A percentile compares a stretch with the other conserved stretches of the same genome.
Evolutionary conservation across 2,329 filamentous ascomycete genomes (phyloP).

Genomic region (Aureobasidium sp.): DNA sequence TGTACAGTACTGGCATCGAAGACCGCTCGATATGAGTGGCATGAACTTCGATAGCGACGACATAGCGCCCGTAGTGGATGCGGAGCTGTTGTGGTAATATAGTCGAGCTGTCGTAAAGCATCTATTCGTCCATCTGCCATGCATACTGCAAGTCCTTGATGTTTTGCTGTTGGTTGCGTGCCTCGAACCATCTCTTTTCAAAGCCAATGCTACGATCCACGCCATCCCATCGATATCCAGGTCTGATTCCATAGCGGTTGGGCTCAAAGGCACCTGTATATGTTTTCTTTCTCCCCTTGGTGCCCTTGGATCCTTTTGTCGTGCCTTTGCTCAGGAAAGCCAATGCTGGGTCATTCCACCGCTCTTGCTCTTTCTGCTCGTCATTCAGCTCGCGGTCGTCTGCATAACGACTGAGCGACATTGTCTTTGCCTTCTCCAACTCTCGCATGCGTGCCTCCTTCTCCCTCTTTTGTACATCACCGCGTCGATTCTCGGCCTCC

Average conservation of each 20-base stretch:
- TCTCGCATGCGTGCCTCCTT: constrained; percentile 55
- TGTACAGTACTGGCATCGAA: constrained; percentile 43
- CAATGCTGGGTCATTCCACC: constrained; percentile 94
- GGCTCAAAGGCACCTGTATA: constrained; percentile 77
- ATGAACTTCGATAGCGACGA: constrained; percentile 24
- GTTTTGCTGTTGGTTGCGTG: constrained; percentile 67
- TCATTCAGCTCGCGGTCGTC: constrained; percentile 83
- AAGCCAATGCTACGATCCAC: constrained; percentile 92
- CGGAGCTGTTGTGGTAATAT: constrained; percentile 41
- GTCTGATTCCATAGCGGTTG: constrained; percentile 88
- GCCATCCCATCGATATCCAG: constrained; percentile 93
- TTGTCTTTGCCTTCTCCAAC: constrained; percentile 70
- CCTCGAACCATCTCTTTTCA: constrained; percentile 85
- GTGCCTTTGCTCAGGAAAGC: constrained; percentile 58
- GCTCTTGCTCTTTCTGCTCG: constrained; percentile 63
- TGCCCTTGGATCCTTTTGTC: constrained; percentile 48
- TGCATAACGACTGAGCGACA: constrained; percentile 69
- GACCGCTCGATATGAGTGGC: constrained; percentile 27
- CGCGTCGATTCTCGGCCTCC: constrained; percentile 63
- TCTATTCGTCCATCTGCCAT: constrained; percentile 89
- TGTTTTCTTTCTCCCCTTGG: constrained; percentile 44
- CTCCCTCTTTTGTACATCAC: constrained; percentile 72
- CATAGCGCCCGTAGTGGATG: constrained; percentile 32
- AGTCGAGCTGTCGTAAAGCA: background rate
- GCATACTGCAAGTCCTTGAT: constrained; percentile 76